Base-by-base conservation (phyloP, 2,329 filamentous ascomycete genomes). In the Pseudogymnoascus sp. region DNA sequence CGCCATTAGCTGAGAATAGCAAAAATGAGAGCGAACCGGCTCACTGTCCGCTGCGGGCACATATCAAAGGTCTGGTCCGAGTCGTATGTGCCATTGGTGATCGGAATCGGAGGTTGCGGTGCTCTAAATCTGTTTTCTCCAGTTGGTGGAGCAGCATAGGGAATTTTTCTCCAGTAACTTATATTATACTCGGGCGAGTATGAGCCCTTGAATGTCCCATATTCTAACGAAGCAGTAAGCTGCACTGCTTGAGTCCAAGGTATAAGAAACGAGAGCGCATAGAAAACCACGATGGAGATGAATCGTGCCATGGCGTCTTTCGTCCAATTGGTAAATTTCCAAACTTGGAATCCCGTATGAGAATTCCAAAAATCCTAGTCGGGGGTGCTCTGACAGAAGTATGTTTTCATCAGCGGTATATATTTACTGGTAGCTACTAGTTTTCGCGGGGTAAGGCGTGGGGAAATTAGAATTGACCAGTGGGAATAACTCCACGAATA, bases 101-200 rank as follows among this genome's bases (percentile, higher is more conserved):
- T 75, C 0, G 72, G 73, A 0, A 73, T 23, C 1, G 83, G 83
- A 6, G 83, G 83, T 66, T 88, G 84, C 1, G 84, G 84, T 0
- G 78, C 82, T 61, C 84, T 80, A 69, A 87, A 88, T 4, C 84
- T 80, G 68, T 86, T 85, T 56, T 77, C 69, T 1, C 83, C 83
- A 11, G 78, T 74, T 13, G 85, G 84, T 1, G 85, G 82, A 11
- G 83, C 81, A 4, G 81, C 84, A 67, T 82, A 88, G 15, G 84
- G 84, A 59, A 87, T 85, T 67, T 82, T 85, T 65, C 79, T 80
- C 73, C 79, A 87, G 72, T 85, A 83, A 26, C 79, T 81, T 44
- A 86, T 79, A 68, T 86, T 84, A 68, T 85, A 85, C 2, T 71
- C 68, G 7, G 73, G 65, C 17, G 79, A 78, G 67, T 82, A 82